Conservation (phyloP, 352 stramenopile species). For the Phytophthora cactorum region DNA sequence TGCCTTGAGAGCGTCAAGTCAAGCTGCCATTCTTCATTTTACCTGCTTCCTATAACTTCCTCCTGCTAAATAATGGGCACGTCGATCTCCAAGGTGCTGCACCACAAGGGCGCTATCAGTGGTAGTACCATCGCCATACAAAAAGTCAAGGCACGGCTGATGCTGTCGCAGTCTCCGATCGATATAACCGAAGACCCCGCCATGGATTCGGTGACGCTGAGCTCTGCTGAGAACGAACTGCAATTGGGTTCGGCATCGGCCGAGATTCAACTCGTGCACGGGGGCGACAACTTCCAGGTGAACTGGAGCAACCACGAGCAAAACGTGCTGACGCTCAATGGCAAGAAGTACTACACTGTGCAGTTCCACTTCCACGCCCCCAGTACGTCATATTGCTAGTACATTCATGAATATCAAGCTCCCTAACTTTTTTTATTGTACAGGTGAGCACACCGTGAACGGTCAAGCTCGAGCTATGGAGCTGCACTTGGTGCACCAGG, state of each 20-base stretch:
- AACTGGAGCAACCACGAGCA: constrained; percentile 47
- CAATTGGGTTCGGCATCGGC: constrained; percentile 35
- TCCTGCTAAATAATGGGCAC: constrained; percentile 17
- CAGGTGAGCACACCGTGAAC: constrained; percentile 75
- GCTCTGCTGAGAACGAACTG: constrained; percentile 25
- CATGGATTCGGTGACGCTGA: constrained; percentile 26
- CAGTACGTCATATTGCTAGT: constrained; percentile 42
- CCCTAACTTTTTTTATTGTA: constrained; percentile 8
- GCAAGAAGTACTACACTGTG: constrained; percentile 61
- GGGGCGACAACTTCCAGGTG: constrained; percentile 58
- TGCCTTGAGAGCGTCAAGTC: neutral
- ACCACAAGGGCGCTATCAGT: constrained; percentile 7
- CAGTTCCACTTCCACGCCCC: constrained; percentile 77
- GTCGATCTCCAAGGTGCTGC: constrained; percentile 21
- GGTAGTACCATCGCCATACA: neutral
- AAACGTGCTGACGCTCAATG: constrained; percentile 52
- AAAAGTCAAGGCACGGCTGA: constrained; percentile 5
- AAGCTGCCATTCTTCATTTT: constrained; percentile 20
- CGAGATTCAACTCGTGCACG: constrained; percentile 43
- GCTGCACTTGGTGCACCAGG: constrained; percentile 73
- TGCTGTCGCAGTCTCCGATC: constrained; percentile 58
- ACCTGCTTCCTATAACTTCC: neutral
- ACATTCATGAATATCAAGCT: neutral
- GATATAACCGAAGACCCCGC: constrained; percentile 48
- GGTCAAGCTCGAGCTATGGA: constrained; percentile 60